Evolutionary conservation across 2,329 filamentous ascomycete genomes (phyloP).

Genomic region (Colletotrichum endophyticum): DNA sequence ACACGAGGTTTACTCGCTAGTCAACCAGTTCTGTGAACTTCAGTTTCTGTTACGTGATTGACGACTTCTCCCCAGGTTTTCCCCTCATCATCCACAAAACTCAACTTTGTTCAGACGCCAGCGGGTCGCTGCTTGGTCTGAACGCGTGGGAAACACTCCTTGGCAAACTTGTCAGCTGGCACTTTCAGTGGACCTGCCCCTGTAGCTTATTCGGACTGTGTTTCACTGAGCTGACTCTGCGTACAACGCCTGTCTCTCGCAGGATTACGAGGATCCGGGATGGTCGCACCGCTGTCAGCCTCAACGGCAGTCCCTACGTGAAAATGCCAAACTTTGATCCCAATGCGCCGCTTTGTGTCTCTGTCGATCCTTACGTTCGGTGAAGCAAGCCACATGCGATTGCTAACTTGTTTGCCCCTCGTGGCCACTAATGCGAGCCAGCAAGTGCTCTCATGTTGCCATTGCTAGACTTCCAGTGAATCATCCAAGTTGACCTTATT

Average conservation of each 20-base stretch:
- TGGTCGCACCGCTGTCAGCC: not conserved
- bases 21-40: not conserved
- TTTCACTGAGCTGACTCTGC: not conserved
- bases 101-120: conserved; percentile 11
- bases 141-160: not conserved
- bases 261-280: not conserved
- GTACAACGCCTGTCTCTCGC: not conserved
- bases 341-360: not conserved
- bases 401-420: not conserved
- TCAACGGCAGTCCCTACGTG: not conserved
- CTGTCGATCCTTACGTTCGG: not conserved
- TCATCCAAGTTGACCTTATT: not conserved
- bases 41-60: conserved; percentile 16
- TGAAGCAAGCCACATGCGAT: not conserved
- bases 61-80: conserved; percentile 4
- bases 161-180: not conserved
- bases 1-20: not conserved
- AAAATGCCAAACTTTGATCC: not conserved
- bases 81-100: conserved; percentile 16
- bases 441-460: not conserved
- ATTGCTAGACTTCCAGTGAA: not conserved
- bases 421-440: not conserved
- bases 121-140: not conserved
- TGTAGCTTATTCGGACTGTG: not conserved
- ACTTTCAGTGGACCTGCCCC: not conserved